Conservation (phyloP, 768 basidiomycete genomes). For the Lactarius quietus region DNA sequence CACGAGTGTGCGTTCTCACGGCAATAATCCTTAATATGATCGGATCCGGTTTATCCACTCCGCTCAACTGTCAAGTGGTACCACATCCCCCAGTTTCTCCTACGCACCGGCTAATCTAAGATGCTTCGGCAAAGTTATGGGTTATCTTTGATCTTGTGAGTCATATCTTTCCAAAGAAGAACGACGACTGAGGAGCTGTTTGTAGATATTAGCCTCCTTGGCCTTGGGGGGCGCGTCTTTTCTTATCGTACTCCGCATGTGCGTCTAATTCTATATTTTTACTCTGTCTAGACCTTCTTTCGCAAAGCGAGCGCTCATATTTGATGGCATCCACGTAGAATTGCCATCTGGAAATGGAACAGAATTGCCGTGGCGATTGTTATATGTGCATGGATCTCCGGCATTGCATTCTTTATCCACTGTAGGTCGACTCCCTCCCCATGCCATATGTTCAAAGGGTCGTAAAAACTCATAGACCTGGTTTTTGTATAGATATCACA, state of each 20-base stretch:
- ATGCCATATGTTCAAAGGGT: no score
- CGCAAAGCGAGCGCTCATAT: background rate
- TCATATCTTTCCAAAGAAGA: background rate
- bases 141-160: background rate
- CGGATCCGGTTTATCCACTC: background rate
- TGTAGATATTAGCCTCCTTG: background rate
- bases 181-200: background rate
- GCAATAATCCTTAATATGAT: constrained; percentile 1
- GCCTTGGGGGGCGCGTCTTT: background rate
- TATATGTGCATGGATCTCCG: background rate
- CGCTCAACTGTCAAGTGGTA: constrained; percentile 16
- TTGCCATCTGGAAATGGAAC: constrained; percentile 9
- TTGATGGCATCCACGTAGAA: background rate
- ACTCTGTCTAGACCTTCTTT: no score
- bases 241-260: constrained; percentile 15
- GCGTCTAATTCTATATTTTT: background rate
- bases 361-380: background rate
- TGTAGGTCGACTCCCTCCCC: background rate
- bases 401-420: background rate
- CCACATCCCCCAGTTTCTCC: no score
- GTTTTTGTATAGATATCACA: background rate
- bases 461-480: background rate
- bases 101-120: background rate
- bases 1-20: no score
- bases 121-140: background rate